A percentile compares a stretch with the other conserved stretches of the same genome.
These are phyloP conservation scores for Brasenia schreberi DNA, from an alignment of 164 flowering plant species.

Conservation along the genomic window DNA sequence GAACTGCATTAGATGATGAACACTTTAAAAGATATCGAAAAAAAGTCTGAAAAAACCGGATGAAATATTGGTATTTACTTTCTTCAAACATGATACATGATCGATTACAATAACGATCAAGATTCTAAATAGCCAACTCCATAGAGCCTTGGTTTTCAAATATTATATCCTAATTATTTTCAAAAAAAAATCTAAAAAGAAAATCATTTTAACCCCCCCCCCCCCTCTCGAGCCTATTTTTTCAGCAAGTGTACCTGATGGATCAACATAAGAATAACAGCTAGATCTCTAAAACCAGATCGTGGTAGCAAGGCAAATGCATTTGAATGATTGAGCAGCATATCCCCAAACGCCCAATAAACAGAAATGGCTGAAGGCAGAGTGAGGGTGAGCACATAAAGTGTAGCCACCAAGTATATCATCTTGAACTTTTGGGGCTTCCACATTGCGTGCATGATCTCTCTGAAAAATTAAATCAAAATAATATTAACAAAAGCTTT, in stretches of 20 bases:
- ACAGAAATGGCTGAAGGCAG: conserved; percentile 64
- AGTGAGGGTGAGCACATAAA: conserved; percentile 76
- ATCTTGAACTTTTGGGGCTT: conserved; percentile 77
- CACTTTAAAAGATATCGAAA: too few species aligned
- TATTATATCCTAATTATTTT: too few species aligned
- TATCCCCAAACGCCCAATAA: conserved; percentile 85
- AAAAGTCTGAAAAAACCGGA: too few species aligned
- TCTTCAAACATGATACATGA: too few species aligned
- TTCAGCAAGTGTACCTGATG: conserved; percentile 35
- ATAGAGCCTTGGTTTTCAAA: too few species aligned
- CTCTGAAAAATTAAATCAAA: not conserved
- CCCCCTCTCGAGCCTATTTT: too few species aligned
- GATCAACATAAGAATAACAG: conserved; percentile 71
- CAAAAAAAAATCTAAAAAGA: too few species aligned
- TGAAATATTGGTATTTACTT: too few species aligned
- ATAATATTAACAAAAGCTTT: too few species aligned
- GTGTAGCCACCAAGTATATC: conserved; percentile 55
- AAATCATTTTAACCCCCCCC: too few species aligned
- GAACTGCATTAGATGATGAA: conserved; percentile 24
- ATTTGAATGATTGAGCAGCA: conserved; percentile 64
- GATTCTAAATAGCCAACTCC: too few species aligned
- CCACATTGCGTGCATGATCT: conserved; percentile 76
- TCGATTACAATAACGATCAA: too few species aligned
- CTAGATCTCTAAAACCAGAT: conserved; percentile 47
- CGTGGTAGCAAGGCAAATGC: conserved; percentile 66